Percentiles rank a stretch among this genome's conserved stretches.
phyloP scores from a whole-genome alignment of 1,139 yeast genomes.

The Lodderomyces theae region DNA sequence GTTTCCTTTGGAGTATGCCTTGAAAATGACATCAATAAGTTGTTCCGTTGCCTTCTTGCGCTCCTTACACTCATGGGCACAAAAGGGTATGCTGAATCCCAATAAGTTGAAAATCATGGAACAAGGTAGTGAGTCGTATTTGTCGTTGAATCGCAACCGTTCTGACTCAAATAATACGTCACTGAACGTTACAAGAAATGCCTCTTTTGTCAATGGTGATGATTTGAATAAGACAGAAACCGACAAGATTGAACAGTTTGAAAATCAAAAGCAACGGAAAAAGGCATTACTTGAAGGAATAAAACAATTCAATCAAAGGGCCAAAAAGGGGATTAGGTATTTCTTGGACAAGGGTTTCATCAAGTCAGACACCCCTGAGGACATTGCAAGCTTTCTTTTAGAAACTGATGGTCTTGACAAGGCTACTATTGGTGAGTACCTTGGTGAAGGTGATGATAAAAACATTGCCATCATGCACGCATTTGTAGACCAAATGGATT shows the following conservation, averaged over 20 bases:
- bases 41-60: slow-evolving; percentile 81
- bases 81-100: slow-evolving; percentile 48
- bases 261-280: slow-evolving; percentile 77
- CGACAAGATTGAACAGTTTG: slow-evolving; percentile 86
- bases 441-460: slow-evolving; percentile 85
- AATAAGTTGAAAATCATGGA: not conserved
- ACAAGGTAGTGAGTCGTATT: slow-evolving; percentile 18
- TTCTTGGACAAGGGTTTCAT: slow-evolving; percentile 66
- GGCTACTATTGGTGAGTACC: slow-evolving; percentile 80
- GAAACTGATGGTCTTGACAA: slow-evolving; percentile 82
- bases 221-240: slow-evolving; percentile 25
- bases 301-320: slow-evolving; percentile 77
- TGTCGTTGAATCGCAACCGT: slow-evolving; percentile 31
- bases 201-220: slow-evolving; percentile 31
- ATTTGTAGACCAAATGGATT: slow-evolving; percentile 86
- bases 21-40: slow-evolving; percentile 77
- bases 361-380: slow-evolving; percentile 54
- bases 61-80: slow-evolving; percentile 87
- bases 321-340: slow-evolving; percentile 71
- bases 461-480: slow-evolving; percentile 88
- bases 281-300: slow-evolving; percentile 78
- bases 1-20: slow-evolving; percentile 77
- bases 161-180: slow-evolving; percentile 39
- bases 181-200: slow-evolving; percentile 27
- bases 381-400: slow-evolving; percentile 73